phyloP scores from a whole-genome alignment of 2,329 filamentous ascomycete species.

The Magnaporthiopsis incrustans region DNA sequence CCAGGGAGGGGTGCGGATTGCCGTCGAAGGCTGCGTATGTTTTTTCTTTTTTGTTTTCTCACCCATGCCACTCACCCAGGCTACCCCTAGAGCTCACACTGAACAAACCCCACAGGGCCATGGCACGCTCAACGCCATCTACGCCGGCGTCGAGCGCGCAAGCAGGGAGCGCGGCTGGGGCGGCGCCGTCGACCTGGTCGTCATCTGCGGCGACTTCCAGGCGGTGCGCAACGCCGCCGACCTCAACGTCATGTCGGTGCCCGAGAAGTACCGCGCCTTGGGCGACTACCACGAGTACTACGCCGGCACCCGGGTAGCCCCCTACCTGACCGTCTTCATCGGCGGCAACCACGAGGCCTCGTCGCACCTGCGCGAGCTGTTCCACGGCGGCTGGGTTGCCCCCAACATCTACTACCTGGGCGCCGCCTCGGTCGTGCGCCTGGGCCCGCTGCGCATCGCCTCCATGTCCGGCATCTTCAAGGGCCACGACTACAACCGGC shows the following conservation, averaged over 20 bases:
- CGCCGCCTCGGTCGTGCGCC: constrained; percentile 76
- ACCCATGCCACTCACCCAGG: too few relatives aligned
- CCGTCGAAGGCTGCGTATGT: constrained; percentile 79
- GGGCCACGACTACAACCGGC: constrained; percentile 73
- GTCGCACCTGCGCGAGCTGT: constrained; percentile 83
- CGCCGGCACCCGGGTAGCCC: constrained; percentile 65
- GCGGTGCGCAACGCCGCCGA: constrained; percentile 84
- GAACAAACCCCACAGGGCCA: constrained; percentile 60
- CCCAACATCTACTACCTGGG: constrained; percentile 97
- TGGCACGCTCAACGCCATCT: constrained; percentile 86
- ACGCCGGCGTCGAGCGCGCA: constrained; percentile 64
- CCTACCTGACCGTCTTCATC: constrained; percentile 86
- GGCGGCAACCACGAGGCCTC: constrained; percentile 94
- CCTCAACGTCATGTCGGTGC: constrained; percentile 81
- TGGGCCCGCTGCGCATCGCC: constrained; percentile 80
- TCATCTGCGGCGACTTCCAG: constrained; percentile 96
- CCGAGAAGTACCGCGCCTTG: constrained; percentile 76
- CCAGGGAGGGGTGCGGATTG: constrained; percentile 57
- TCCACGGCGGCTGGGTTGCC: constrained; percentile 94
- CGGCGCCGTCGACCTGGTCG: constrained; percentile 69
- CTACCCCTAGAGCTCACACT: too few relatives aligned
- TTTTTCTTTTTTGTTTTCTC: neutral
- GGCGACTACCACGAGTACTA: constrained; percentile 96
- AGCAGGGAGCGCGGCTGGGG: constrained; percentile 69
- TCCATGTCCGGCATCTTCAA: constrained; percentile 95